Evolutionary conservation across 139 green algal species (phyloP), one percentile per base, ranked within the genome.

Genomic region (Marvania coccoides): DNA sequence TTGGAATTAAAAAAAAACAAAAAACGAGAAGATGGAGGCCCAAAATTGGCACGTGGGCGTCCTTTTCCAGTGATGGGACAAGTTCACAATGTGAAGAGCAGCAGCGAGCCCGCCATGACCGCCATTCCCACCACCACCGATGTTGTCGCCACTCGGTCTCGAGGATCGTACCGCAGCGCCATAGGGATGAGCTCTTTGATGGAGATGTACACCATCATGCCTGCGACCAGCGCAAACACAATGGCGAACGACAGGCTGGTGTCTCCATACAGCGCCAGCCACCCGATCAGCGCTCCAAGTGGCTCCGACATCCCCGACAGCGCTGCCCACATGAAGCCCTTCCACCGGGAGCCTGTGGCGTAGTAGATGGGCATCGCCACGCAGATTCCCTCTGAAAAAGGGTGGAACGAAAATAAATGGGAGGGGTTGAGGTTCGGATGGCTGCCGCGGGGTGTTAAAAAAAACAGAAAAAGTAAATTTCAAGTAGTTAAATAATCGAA

Each of bases 311-410:
- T 7, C 30, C 87, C 88, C 6, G 70, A 85, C 4, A 92, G 31
- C 8, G 81, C 81, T 34, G 72, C 70, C 83, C 82, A 90, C 13
- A 76, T 58, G 58, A 95, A 90, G 24, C 71, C 88, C 42, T 87
- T 88, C 75, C 67, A 87, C 31, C 70, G 71, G 54, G 37, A 78
- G 33, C 79, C 72, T 1, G 90, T 97, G 7, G 89, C 87, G 61
- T 91, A 96, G 75, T 94, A 97, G 28, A 96, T 83, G 5, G 91
- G 91, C 72, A 97, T 79, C 8, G 91, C 88, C 9, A 97, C 87
- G n/a, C 82, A 85, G 2, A 93, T 73, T 47, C 89, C 90, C 61
- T 91, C 63, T 6, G n/a, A 38, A 57, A 42, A 8, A 61, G 30
- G 33, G 5, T 5, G 34, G 14, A 8, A 47, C 6, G 56, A 10